Percentiles rank a stretch among this genome's conserved stretches.
phyloP scores from a whole-genome alignment of 768 basidiomycete genomes.

The Phlebiopsis gigantea region DNA sequence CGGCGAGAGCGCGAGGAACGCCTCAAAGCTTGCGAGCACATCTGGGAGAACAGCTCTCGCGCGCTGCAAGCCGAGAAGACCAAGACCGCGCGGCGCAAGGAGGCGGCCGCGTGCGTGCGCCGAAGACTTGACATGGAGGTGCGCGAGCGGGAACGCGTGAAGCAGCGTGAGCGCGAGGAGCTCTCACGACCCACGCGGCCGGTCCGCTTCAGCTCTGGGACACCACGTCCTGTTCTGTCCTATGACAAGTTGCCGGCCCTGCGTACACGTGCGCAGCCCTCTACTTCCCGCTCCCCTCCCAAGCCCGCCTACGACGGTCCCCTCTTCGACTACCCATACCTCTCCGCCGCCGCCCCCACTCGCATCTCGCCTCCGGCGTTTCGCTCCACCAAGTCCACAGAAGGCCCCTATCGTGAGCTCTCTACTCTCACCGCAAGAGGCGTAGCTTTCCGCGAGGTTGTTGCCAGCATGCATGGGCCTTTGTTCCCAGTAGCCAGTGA shows the following conservation, averaged over 20 bases:
- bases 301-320: slow-evolving; percentile 18
- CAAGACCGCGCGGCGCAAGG: slow-evolving; percentile 16
- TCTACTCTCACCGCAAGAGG: slow-evolving; percentile 22
- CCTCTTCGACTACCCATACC: slow-evolving; percentile 29
- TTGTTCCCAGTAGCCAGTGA: slow-evolving; percentile 44
- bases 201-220: slow-evolving; percentile 7
- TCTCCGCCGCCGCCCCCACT: slow-evolving; percentile 21
- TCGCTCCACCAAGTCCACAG: slow-evolving; percentile 15
- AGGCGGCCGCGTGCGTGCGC: slow-evolving; percentile 16
- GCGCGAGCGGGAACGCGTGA: slow-evolving; percentile 19
- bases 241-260: slow-evolving; percentile 19
- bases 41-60: slow-evolving; percentile 23
- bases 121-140: slow-evolving; percentile 18
- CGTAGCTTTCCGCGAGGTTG: slow-evolving; percentile 53
- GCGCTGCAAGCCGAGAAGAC: slow-evolving; percentile 21
- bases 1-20: slow-evolving; percentile 26
- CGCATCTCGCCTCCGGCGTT: slow-evolving; percentile 11
- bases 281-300: slow-evolving; percentile 2
- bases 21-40: slow-evolving; percentile 20
- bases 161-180: slow-evolving; percentile 15
- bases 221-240: slow-evolving; percentile 20
- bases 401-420: slow-evolving; percentile 29
- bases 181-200: slow-evolving; percentile 5
- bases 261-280: slow-evolving; percentile 6
- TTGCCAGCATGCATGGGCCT: slow-evolving; percentile 51